Evolutionary conservation across 306 rosid genomes (phyloP), one percentile per base, ranked within the genome.

Genomic region (Prinsepia uniflora): DNA sequence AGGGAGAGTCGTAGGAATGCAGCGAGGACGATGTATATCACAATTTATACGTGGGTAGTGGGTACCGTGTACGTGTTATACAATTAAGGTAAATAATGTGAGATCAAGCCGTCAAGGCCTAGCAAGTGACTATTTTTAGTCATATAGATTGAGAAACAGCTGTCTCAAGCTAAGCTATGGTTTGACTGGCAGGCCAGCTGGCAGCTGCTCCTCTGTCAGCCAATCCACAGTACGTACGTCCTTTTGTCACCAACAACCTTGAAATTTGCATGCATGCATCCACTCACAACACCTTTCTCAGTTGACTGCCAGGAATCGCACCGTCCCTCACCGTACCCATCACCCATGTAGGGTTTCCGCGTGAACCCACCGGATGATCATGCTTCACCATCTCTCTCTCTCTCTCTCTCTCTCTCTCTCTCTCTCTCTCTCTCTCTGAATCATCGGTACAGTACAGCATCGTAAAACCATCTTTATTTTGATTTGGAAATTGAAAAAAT

Each of bases 81-180:
- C 4, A 30, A 30, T 30, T 47, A 5, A 47, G 50, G 50, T 47
- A 6, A 47, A 47, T 2, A 4, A 12, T 12, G 3, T 11, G 11
- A 22, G 49, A 61, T 52, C 39, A 68, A 50, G 43, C 48, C 61
- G 36, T 36, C 36, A 30, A 30, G 36, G 36, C 36, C 36, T 30
- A 30, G 36, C 36, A 1, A 30, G 36, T 52, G 34, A 67, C 47
- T 67, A 6, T 67, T 73, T 54, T 15, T 6, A 55, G 53, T 74
- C 63, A 19, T 15, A 22, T n/a, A 49, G 59, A 10, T 15, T 74
- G 54, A 9, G n/a, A 62, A 61, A 76, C 80, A 71, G 76, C 80
- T 76, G 80, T 73, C 46, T 43, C 66, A 62, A 50, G 75, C 65
- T 12, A 22, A 14, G n/a, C 18, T 30, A 1, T 1, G 36, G 36